phyloP scores from a whole-genome alignment of 345 rosid species.

The Sisymbrium altissimum region DNA sequence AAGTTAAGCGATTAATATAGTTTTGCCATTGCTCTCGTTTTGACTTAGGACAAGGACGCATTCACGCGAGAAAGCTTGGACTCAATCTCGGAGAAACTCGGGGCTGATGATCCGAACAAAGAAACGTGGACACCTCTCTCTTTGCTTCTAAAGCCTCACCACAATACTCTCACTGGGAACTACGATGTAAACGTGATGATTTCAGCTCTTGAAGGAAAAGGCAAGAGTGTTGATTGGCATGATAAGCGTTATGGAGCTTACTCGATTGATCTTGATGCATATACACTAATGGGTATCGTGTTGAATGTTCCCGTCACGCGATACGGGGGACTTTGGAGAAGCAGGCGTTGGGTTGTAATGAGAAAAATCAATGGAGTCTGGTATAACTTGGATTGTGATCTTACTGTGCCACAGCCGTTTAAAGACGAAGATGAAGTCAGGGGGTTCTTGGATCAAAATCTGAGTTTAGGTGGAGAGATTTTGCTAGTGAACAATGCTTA shows the following conservation, averaged over 20 bases:
- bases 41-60: slow-evolving; percentile 53
- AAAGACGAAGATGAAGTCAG: slow-evolving; percentile 43
- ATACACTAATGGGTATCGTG: slow-evolving; percentile 61
- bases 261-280: slow-evolving; percentile 49
- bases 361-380: slow-evolving; percentile 68
- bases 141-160: slow-evolving; percentile 71
- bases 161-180: slow-evolving; percentile 73
- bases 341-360: slow-evolving; percentile 85
- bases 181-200: slow-evolving; percentile 81
- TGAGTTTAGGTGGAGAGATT: slow-evolving; percentile 57
- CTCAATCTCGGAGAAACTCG: slow-evolving; percentile 61
- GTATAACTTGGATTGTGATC: slow-evolving; percentile 87
- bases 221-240: slow-evolving; percentile 72
- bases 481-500: slow-evolving; percentile 59
- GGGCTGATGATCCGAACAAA: slow-evolving; percentile 52
- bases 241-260: slow-evolving; percentile 64
- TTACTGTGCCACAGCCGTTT: slow-evolving; percentile 44
- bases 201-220: slow-evolving; percentile 63
- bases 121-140: slow-evolving; percentile 70
- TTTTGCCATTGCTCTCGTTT: background rate
- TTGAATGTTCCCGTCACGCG: slow-evolving; percentile 69
- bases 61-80: slow-evolving; percentile 63
- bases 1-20: background rate
- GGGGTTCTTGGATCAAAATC: slow-evolving; percentile 53
- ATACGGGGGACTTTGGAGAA: slow-evolving; percentile 76